Base-by-base conservation (phyloP, 2,329 filamentous ascomycete species). In the Pestalotiopsis sp. region DNA sequence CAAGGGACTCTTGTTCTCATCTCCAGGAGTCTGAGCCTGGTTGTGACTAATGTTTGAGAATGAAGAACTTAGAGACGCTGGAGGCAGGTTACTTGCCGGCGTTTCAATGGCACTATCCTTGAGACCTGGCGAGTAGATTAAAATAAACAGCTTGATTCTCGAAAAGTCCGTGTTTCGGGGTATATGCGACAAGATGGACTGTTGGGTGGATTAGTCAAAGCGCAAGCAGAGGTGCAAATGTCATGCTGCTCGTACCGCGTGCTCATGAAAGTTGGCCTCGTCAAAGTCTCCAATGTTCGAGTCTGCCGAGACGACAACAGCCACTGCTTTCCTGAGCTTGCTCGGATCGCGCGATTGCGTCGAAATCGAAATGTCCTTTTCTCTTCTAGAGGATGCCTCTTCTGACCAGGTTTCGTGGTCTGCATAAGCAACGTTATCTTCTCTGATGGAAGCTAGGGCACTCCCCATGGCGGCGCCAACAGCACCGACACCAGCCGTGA, bases 371-470 rank as follows among this genome's bases (percentile, higher is more conserved):
- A 83, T 83, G 67, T 86, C 83, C 73, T 83, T 83, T 66, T 85
- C 83, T 73, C 83, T 83, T 76, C 92, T 89, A 63, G 92, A 87
- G 74, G 93, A 91, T 25, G 92, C 93, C 82, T 98, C 95, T 79
- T 98, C 94, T 14, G 92, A 94, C 95, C 95, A 98, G 66, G 93
- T 90, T 78, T 93, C 92, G 80, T 96, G 93, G 79, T 98, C 95
- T 72, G 90, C 91, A 78, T 92, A 96, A 65, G 92, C 92, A 70
- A 89, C 88, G 77, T 90, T 91, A 77, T 95, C 93, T 77, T 97
- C 93, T 67, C 92, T 88, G 72, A 97, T 96, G 17, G 93, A 91
- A 66, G 91, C 91, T 73, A 98, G 84, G 31, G 94, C 94, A 70
- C 92, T 94, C 57, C 94, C 94, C 70, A 97, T 89, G 62, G 89